Evolutionary conservation across 768 basidiomycete species (phyloP), one percentile per base, ranked within the genome.

Genomic region (Suillus paluster): DNA sequence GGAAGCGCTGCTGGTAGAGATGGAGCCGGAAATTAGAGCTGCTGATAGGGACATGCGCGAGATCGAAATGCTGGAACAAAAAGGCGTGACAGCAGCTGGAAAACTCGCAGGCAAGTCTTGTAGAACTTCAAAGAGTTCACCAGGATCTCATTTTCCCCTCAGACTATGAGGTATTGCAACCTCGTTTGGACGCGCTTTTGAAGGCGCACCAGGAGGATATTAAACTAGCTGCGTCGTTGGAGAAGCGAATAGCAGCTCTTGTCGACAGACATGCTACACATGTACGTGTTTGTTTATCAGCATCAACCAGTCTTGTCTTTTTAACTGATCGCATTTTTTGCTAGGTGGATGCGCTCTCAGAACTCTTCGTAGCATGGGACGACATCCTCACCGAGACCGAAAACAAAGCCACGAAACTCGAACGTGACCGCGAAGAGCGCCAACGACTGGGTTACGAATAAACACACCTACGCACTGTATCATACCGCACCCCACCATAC

Each of bases 341-440:
- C 30, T 58, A 94, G 92, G 87, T 92, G 10, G 92, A 93, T 68
- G 84, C 86, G 2, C 79, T 94, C 1, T 94, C 93, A 14, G 92
- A 94, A 65, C 78, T 94, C 23, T 94, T 95, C 63, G 89, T 95
- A 8, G 84, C 84, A 15, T 95, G 93, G 92, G 91, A 94, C 65
- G 91, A 94, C 61, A 82, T 87, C 1, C 73, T 94, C 11, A 80
- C 82, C n/a, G 86, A 84, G 49, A 83, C 86, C 5, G 92, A 94
- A 70, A 82, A 83, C 59, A 84, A 83, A 57, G 73, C 87, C 7
- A 75, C 75, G 30, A 79, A 75, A 41, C 68, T 91, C 58, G 90
- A 93, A 69, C 83, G 82, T 60, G 86, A 88, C 46, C 81, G 79
- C 63, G 81, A 79, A 14, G 89, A 90, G 70, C 80, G 84, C 57